phyloP scores from a whole-genome alignment of 2,329 filamentous ascomycete genomes.

The Colletotrichum sp. region DNA sequence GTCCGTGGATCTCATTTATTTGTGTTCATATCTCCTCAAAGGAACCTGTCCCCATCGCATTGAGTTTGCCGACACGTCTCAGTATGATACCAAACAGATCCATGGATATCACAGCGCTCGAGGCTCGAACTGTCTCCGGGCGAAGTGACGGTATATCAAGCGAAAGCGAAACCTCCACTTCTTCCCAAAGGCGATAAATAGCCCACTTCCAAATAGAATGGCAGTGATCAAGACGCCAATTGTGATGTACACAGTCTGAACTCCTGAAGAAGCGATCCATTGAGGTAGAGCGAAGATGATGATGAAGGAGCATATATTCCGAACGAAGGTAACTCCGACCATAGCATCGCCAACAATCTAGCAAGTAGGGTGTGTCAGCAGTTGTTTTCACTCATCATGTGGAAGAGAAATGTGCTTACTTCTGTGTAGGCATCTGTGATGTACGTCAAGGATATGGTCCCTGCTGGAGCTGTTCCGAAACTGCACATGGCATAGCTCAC shows the following conservation, averaged over 20 bases:
- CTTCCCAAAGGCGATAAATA: neutral
- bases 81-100: neutral
- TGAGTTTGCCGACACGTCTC: neutral
- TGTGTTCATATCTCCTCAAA: neutral
- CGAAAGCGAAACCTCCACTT: neutral
- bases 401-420: slow-evolving; percentile 16
- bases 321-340: slow-evolving; percentile 47
- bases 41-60: neutral
- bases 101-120: neutral
- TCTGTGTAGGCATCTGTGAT: slow-evolving; percentile 40
- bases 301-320: slow-evolving; percentile 46
- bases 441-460: slow-evolving; percentile 40
- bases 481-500: slow-evolving; percentile 41
- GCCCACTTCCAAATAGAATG: slow-evolving; percentile 22
- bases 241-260: neutral
- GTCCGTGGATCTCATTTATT: neutral
- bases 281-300: slow-evolving; percentile 51
- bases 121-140: neutral
- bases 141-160: neutral
- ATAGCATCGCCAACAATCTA: slow-evolving; percentile 52
- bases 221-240: slow-evolving; percentile 21
- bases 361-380: neutral
- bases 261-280: slow-evolving; percentile 27
- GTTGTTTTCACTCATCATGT: neutral
- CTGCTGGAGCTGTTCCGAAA: slow-evolving; percentile 37